Conservation (phyloP, 2,329 filamentous ascomycete species). For the Westerdykella ornata region DNA sequence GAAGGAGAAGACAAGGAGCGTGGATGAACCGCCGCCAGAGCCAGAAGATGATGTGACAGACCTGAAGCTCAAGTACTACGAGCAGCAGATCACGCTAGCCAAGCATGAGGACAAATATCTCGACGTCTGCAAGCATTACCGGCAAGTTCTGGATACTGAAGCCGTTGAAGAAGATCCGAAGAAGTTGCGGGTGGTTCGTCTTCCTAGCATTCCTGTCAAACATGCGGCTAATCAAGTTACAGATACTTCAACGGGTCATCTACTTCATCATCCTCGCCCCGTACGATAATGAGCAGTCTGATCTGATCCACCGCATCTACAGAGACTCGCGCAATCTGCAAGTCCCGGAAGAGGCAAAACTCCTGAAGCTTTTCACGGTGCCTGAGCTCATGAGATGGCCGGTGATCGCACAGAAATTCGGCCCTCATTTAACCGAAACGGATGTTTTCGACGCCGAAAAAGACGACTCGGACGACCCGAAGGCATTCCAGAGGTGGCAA, state of each 20-base stretch:
- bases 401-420: slow-evolving; percentile 80
- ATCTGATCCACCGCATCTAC: slow-evolving; percentile 88
- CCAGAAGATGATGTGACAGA: slow-evolving; percentile 88
- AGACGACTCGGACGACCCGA: slow-evolving; percentile 62
- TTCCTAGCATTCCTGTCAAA: slow-evolving; percentile 5
- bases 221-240: slow-evolving; percentile 10
- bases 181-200: slow-evolving; percentile 73
- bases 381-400: slow-evolving; percentile 98
- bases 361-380: slow-evolving; percentile 90
- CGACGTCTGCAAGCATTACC: slow-evolving; percentile 95
- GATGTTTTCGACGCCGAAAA: slow-evolving; percentile 76
- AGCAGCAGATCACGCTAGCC: slow-evolving; percentile 90
- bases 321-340: slow-evolving; percentile 74
- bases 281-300: slow-evolving; percentile 97
- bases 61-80: slow-evolving; percentile 90
- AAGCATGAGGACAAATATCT: slow-evolving; percentile 98
- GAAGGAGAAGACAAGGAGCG: slow-evolving; percentile 72
- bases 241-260: slow-evolving; percentile 90
- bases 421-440: slow-evolving; percentile 76
- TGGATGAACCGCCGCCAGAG: slow-evolving; percentile 69
- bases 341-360: slow-evolving; percentile 71
- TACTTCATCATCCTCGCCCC: slow-evolving; percentile 96
- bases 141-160: slow-evolving; percentile 92
- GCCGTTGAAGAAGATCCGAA: slow-evolving; percentile 84
- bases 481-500: slow-evolving; percentile 81